Percentiles rank a stretch among this genome's conserved stretches.
Evolutionary conservation across 345 rosid genomes (phyloP).

Genomic region (Mercurialis annua): DNA sequence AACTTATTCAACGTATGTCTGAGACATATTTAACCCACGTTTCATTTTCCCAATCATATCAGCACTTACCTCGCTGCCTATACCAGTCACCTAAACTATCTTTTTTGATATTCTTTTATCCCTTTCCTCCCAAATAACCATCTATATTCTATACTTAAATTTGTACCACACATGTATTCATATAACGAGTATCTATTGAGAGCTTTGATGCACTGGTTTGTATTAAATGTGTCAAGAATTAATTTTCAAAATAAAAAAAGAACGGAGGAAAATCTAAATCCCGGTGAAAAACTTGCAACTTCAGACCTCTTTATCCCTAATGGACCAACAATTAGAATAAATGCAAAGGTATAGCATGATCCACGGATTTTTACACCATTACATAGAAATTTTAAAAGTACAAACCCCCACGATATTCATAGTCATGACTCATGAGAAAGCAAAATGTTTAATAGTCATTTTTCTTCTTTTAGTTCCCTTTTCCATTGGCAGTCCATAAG

Average conservation of each 20-base stretch:
- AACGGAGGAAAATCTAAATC: not conserved
- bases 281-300: not conserved
- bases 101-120: not conserved
- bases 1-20: not conserved
- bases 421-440: no score
- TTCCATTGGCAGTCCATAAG: not conserved
- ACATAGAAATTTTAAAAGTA: not conserved
- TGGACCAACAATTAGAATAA: not conserved
- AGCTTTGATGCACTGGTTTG: not conserved
- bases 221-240: not conserved
- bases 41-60: no score
- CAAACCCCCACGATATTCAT: not conserved
- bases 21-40: no score
- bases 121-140: not conserved
- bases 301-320: not conserved
- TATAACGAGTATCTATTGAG: not conserved
- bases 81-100: not conserved
- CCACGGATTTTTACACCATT: not conserved
- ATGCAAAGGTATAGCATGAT: not conserved
- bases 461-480: not conserved
- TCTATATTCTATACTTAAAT: not conserved
- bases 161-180: not conserved
- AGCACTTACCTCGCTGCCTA: not conserved
- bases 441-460: no score
- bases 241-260: not conserved